Percentiles rank a stretch among this genome's conserved stretches.
Conservation (phyloP, 257 asterid genomes). For the Nicotiana tabacum region DNA sequence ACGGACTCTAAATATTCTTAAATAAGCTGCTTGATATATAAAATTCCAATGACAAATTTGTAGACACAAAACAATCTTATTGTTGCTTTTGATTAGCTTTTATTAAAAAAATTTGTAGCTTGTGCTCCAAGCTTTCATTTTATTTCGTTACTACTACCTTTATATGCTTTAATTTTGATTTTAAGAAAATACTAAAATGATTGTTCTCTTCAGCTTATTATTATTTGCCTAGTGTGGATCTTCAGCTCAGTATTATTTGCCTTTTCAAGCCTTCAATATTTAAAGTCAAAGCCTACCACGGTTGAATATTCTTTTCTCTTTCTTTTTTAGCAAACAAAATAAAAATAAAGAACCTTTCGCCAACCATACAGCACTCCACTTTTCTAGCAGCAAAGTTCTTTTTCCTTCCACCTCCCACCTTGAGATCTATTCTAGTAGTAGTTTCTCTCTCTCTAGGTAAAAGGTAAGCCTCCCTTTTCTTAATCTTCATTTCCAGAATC, state of each 20-base stretch:
- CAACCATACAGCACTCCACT: background rate
- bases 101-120: too few species aligned
- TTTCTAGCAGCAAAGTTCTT: background rate
- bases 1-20: background rate
- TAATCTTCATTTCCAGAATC: background rate
- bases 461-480: background rate
- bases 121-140: background rate
- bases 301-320: background rate
- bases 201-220: background rate
- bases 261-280: conserved; percentile 4
- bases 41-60: background rate
- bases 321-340: background rate
- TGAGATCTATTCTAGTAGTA: background rate
- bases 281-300: background rate
- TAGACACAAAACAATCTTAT: too few species aligned
- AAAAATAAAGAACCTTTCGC: background rate
- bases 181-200: background rate
- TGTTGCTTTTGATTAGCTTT: too few species aligned
- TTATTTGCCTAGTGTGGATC: background rate
- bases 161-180: background rate
- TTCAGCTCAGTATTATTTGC: background rate
- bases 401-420: background rate
- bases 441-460: background rate
- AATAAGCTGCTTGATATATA: background rate
- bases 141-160: background rate